phyloP scores from a whole-genome alignment of 1,139 yeast species.

The Hansenula sp. region DNA sequence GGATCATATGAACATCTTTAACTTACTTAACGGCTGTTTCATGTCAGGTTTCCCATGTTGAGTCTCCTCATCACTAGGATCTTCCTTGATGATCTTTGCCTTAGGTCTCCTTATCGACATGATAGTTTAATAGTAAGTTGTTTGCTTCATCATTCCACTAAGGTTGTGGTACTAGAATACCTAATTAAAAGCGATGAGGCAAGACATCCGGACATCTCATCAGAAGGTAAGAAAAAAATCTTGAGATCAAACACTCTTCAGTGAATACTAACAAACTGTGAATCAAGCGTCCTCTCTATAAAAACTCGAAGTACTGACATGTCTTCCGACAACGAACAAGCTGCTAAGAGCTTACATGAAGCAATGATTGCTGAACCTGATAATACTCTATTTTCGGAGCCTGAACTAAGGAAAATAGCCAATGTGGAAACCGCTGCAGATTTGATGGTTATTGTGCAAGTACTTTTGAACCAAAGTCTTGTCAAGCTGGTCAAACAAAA shows the following conservation, averaged over 20 bases:
- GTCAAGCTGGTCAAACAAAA: constrained; percentile 66
- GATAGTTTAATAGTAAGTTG: too few species aligned
- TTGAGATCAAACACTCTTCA: too few species aligned
- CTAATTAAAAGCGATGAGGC: neutral
- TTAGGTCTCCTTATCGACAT: neutral
- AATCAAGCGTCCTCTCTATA: too few species aligned
- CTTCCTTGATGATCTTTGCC: neutral
- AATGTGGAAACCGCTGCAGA: constrained; percentile 29
- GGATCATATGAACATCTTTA: neutral
- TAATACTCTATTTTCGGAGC: constrained; percentile 15
- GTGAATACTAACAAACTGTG: too few species aligned
- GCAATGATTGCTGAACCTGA: constrained; percentile 17
- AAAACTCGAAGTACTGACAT: neutral
- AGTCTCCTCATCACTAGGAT: neutral
- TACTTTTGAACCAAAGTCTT: constrained; percentile 58
- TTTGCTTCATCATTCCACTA: too few species aligned
- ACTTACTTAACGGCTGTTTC: neutral
- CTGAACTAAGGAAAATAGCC: constrained; percentile 17
- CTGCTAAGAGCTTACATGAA: constrained; percentile 15
- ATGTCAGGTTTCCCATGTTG: neutral
- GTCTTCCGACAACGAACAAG: neutral
- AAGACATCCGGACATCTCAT: neutral
- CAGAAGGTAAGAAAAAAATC: too few species aligned
- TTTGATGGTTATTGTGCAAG: constrained; percentile 61
- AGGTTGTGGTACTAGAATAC: too few species aligned